phyloP scores from a whole-genome alignment of 2,329 filamentous ascomycete genomes.

The Fusarium concolor region DNA sequence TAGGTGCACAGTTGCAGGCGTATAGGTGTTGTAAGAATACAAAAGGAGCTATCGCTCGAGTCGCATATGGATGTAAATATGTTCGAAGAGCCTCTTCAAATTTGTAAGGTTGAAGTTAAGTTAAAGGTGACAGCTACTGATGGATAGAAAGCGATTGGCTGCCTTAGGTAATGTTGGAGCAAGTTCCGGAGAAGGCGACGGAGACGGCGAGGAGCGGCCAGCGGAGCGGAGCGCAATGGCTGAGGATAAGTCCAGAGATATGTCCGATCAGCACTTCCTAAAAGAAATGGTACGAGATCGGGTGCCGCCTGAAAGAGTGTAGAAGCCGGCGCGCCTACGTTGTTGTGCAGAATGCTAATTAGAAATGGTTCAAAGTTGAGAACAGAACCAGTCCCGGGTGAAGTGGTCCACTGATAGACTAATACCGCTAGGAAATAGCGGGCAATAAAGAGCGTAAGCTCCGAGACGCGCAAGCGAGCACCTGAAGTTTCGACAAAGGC shows the following conservation, averaged over 20 bases:
- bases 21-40: slow-evolving; percentile 1
- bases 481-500: slow-evolving; percentile 21
- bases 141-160: slow-evolving; percentile 25
- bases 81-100: slow-evolving; percentile 17
- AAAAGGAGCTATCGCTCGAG: slow-evolving; percentile 6
- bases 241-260: slow-evolving; percentile 29
- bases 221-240: slow-evolving; percentile 26
- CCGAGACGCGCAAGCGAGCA: slow-evolving; percentile 29
- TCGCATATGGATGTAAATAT: background rate
- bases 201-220: slow-evolving; percentile 37
- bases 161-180: slow-evolving; percentile 28
- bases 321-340: slow-evolving; percentile 4
- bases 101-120: slow-evolving; percentile 19
- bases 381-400: background rate
- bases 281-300: slow-evolving; percentile 20
- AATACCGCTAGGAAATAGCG: slow-evolving; percentile 11
- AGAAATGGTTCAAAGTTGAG: slow-evolving; percentile 21
- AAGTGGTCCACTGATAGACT: background rate
- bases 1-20: background rate
- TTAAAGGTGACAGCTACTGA: slow-evolving; percentile 22
- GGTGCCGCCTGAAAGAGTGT: background rate
- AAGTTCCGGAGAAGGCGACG: slow-evolving; percentile 37
- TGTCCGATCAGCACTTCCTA: slow-evolving; percentile 22
- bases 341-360: slow-evolving; percentile 33
- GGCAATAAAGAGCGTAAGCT: slow-evolving; percentile 28